Base-by-base conservation (phyloP, 1,284 basidiomycete species). In the Heterobasidion parviporum region DNA sequence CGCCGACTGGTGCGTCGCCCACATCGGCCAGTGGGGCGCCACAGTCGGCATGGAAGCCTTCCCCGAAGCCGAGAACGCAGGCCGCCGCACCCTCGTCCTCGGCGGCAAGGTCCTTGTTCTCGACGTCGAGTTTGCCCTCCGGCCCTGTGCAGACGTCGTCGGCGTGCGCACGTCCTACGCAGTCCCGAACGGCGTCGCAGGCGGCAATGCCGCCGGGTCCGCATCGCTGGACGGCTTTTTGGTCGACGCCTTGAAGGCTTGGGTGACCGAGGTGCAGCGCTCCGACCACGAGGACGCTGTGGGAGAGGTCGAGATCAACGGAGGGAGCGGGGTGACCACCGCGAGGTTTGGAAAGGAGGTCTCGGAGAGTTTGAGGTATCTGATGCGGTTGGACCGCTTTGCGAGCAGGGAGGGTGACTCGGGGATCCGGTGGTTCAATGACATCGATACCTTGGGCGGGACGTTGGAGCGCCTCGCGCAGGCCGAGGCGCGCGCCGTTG, bases 101-200 rank as follows among this genome's bases (percentile, higher is more conserved):
- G 88, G 81, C 2, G 88, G 88, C 1, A 87, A 89, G 65, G 81
- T 90, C 8, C 73, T 91, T 12, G 87, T 91, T 33, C 71, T 91
- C 54, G 88, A 92, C 63, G 75, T 90, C 56, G 83, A 86, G 60
- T 77, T 90, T 59, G 62, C 70, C 9, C 67, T 83, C 35, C 71
- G 65, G 32, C 72, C 72, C 8, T 57, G 57, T 7, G 70, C 87
- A 33, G 68, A 66, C 34, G 74, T 84, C 14, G 70, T 73, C 0
- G 77, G 71, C 44, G 78, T 89, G 58, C 89, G 87, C 66, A 87
- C 85, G 2, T 83, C 85, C 3, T 89, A 87, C 67, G 87, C 87
- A 0, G 74, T 82, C n/a, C 73, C 79, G 7, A 74, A 73, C 56
- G 74, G 73, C 52, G 75, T 74, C 38, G 8, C n/a, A 66, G 73